Conservation (phyloP, 2,329 filamentous ascomycete genomes). For the Diaporthe sp. region DNA sequence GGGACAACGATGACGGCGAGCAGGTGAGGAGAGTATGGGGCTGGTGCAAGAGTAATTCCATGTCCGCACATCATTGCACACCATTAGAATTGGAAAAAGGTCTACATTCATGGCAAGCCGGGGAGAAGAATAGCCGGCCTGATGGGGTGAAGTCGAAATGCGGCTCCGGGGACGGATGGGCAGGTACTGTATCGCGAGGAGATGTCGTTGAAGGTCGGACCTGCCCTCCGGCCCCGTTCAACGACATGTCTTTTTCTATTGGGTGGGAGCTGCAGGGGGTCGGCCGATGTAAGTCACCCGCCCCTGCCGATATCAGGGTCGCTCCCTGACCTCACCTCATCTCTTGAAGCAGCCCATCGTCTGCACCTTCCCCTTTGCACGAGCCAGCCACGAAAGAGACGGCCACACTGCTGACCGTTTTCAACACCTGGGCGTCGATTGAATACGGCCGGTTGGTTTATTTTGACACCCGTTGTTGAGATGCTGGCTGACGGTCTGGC, state of each 20-base stretch:
- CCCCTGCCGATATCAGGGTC: conserved; percentile 44
- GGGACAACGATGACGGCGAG: background rate
- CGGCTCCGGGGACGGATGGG: conserved; percentile 32
- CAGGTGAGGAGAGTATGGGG: background rate
- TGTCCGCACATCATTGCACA: background rate
- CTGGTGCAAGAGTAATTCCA: too few relatives aligned
- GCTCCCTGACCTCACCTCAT: conserved; percentile 31
- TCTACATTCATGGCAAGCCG: background rate
- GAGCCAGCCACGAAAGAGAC: background rate
- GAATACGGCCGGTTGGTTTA: background rate
- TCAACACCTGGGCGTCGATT: background rate
- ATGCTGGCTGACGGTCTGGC: background rate
- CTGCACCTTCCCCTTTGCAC: background rate
- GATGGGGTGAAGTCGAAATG: conserved; percentile 36
- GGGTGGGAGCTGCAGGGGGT: conserved; percentile 34
- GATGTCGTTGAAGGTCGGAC: conserved; percentile 39
- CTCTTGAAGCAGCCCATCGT: conserved; percentile 12
- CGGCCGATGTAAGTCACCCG: conserved; percentile 25
- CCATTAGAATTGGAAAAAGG: background rate
- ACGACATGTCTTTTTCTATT: conserved; percentile 42
- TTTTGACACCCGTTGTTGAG: background rate
- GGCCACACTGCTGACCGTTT: background rate
- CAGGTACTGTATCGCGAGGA: conserved; percentile 15
- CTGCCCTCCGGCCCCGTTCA: conserved; percentile 37
- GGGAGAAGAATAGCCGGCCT: background rate